phyloP scores from a whole-genome alignment of 2,329 filamentous ascomycete species.

The Trichophyton equinum region DNA sequence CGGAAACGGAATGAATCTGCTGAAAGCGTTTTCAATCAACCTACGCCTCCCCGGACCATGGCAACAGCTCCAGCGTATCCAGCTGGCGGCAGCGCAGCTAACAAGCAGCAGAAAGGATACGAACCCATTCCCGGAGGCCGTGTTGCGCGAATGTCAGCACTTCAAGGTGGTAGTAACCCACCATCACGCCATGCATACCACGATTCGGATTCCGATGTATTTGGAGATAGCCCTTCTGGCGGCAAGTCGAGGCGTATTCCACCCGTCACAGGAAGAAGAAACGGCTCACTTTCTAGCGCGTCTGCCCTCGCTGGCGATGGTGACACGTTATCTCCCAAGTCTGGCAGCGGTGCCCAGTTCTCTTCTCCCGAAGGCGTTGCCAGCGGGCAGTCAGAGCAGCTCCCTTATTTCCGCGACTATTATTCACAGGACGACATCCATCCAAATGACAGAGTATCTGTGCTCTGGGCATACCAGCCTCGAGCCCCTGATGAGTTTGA shows the following conservation, averaged over 20 bases:
- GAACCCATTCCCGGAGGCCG: constrained; percentile 74
- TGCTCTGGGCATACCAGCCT: constrained; percentile 93
- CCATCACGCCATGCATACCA: constrained; percentile 43
- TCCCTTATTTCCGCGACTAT: constrained; percentile 96
- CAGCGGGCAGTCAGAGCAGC: constrained; percentile 87
- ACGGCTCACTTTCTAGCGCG: constrained; percentile 78
- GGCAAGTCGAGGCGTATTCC: constrained; percentile 38
- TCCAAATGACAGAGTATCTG: constrained; percentile 76
- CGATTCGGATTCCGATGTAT: constrained; percentile 53
- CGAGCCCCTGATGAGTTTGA: constrained; percentile 87
- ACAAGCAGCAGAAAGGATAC: constrained; percentile 41
- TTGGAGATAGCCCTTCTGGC: constrained; percentile 59
- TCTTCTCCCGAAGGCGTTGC: constrained; percentile 74
- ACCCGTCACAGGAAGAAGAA: constrained; percentile 48
- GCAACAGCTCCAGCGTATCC: constrained; percentile 33
- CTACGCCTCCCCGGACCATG: constrained; percentile 50
- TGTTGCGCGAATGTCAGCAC: constrained; percentile 87
- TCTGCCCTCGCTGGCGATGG: constrained; percentile 58
- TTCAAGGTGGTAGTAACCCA: constrained; percentile 58
- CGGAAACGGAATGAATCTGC: constrained; percentile 49
- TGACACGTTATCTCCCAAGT: constrained; percentile 56
- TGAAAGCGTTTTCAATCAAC: constrained; percentile 72
- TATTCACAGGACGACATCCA: constrained; percentile 96
- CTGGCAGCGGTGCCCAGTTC: constrained; percentile 54
- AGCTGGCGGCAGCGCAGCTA: constrained; percentile 18